phyloP scores from a whole-genome alignment of 2,329 filamentous ascomycete genomes.

The Proliferodiscus dingleyae region DNA sequence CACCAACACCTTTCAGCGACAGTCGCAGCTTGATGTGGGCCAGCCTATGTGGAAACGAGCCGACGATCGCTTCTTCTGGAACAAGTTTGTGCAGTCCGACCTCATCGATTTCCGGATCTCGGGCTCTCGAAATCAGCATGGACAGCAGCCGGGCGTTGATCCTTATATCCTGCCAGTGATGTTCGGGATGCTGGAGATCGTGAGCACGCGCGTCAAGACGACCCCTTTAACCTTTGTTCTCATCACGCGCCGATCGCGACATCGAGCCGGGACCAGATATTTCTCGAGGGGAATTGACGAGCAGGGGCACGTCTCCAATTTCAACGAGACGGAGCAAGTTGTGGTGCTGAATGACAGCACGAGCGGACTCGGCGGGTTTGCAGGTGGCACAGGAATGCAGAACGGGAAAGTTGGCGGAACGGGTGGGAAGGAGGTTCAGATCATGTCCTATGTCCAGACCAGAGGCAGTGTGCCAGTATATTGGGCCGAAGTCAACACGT shows the following conservation, averaged over 20 bases:
- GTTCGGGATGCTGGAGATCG: conserved; percentile 92
- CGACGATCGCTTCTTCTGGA: conserved; percentile 99
- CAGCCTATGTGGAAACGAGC: conserved; percentile 83
- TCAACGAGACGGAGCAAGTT: conserved; percentile 96
- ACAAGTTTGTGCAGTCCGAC: conserved; percentile 85
- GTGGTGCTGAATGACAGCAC: conserved; percentile 80
- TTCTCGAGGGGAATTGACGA: conserved; percentile 94
- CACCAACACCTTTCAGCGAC: conserved; percentile 94
- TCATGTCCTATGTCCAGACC: conserved; percentile 93
- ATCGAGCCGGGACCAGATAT: conserved; percentile 87
- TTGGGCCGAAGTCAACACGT: conserved; percentile 92
- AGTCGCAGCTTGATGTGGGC: conserved; percentile 68
- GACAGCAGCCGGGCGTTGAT: conserved; percentile 72
- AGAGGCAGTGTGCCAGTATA: conserved; percentile 92
- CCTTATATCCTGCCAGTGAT: conserved; percentile 94
- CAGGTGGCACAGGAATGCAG: conserved; percentile 69
- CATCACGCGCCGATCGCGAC: conserved; percentile 82
- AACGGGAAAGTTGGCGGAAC: conserved; percentile 61
- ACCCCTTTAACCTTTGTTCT: conserved; percentile 80
- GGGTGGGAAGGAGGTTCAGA: conserved; percentile 71
- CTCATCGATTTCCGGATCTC: conserved; percentile 78
- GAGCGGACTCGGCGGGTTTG: conserved; percentile 72
- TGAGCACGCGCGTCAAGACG: conserved; percentile 77
- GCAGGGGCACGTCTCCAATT: conserved; percentile 93
- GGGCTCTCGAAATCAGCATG: conserved; percentile 58